phyloP scores from a whole-genome alignment of 1,284 basidiomycete genomes.

The Chondrostereum purpureum region DNA sequence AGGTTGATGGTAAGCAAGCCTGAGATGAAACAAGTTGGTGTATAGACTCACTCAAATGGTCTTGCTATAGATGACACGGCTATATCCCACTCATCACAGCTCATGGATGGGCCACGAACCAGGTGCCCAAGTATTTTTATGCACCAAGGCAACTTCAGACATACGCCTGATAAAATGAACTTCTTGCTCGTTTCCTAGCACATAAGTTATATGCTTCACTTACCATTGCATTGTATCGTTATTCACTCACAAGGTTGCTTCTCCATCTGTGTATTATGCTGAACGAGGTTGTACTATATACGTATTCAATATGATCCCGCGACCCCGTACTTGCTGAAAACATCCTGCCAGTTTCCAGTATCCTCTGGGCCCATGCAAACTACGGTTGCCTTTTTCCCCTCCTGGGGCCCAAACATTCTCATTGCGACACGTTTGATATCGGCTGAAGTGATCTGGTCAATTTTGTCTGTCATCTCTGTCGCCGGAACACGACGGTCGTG shows the following conservation, averaged over 20 bases:
- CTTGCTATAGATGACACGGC: conserved; percentile 48
- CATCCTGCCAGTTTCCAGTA: conserved; percentile 41
- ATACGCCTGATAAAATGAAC: neutral
- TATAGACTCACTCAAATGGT: no score
- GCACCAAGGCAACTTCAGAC: conserved; percentile 35
- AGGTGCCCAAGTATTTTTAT: conserved; percentile 56
- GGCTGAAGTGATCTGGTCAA: conserved; percentile 74
- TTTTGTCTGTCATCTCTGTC: conserved; percentile 87
- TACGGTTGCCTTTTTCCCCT: conserved; percentile 59
- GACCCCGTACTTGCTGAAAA: conserved; percentile 66
- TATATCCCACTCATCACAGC: conserved; percentile 50
- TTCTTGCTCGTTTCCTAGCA: no score
- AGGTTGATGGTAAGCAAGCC: conserved; percentile 58
- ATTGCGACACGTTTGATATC: conserved; percentile 70
- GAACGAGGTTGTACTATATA: no score
- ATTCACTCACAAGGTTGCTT: neutral
- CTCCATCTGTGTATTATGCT: no score
- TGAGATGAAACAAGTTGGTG: neutral
- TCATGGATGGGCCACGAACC: conserved; percentile 58
- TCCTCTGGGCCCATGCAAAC: conserved; percentile 73
- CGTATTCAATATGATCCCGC: conserved; percentile 22
- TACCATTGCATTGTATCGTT: no score
- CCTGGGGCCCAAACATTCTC: conserved; percentile 62
- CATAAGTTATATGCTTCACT: no score
- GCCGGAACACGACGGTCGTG: conserved; percentile 84